phyloP scores from a whole-genome alignment of 345 rosid species.

The Citrus trifoliata region DNA sequence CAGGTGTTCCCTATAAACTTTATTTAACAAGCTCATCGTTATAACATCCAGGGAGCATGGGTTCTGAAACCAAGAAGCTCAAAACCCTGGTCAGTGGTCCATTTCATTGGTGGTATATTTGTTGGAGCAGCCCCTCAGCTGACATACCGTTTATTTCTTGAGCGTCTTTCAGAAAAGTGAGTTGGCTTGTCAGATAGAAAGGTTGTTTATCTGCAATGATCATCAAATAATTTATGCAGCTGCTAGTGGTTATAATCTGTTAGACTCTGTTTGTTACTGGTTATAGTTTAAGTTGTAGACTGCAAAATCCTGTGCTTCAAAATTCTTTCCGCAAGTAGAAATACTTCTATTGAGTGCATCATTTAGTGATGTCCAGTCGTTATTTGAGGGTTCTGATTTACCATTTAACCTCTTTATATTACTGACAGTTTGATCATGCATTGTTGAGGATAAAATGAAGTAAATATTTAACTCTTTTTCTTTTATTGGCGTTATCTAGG shows the following conservation, averaged over 20 bases:
- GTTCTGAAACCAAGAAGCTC: slow-evolving; percentile 71
- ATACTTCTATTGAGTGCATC: background rate
- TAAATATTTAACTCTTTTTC: slow-evolving; percentile 6
- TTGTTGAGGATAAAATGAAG: slow-evolving; percentile 3
- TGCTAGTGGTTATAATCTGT: background rate
- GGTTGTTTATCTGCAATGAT: background rate
- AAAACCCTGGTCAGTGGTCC: slow-evolving; percentile 72
- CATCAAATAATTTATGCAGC: background rate
- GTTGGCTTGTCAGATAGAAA: slow-evolving; percentile 14
- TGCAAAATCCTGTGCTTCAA: background rate
- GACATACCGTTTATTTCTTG: slow-evolving; percentile 90
- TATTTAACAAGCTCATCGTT: slow-evolving; percentile 1
- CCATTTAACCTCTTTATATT: background rate
- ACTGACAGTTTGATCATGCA: background rate
- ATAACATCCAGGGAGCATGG: slow-evolving; percentile 81
- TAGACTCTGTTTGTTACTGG: background rate
- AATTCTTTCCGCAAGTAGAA: background rate
- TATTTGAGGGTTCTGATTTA: background rate
- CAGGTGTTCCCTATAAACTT: background rate
- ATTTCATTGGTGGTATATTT: slow-evolving; percentile 92
- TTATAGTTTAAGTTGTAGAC: background rate
- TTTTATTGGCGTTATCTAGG: slow-evolving; percentile 37
- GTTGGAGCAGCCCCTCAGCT: slow-evolving; percentile 99
- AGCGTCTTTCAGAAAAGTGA: slow-evolving; percentile 85
- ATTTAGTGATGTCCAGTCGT: background rate